Conservation (phyloP, 2,329 filamentous ascomycete species). For the Fusarium circinatum region DNA sequence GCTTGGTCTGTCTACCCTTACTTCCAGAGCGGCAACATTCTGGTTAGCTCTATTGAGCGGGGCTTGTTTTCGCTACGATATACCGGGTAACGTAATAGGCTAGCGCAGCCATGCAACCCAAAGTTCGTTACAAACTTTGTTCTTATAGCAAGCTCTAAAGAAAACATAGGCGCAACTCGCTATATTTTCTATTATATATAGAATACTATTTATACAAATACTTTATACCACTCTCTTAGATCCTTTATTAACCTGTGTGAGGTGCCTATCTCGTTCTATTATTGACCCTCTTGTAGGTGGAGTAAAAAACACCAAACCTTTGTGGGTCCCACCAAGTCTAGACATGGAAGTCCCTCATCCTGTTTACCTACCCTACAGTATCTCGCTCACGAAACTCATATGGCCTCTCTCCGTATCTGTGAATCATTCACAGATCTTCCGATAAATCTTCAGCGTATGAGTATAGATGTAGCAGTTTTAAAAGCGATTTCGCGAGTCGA, state of each 20-base stretch:
- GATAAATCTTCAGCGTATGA: too few relatives aligned
- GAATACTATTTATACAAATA: background rate
- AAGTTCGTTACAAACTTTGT: too few relatives aligned
- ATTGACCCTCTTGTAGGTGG: too few relatives aligned
- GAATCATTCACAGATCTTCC: too few relatives aligned
- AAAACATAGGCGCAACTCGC: too few relatives aligned
- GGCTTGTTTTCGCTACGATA: conserved; percentile 1
- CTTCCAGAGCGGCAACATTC: conserved; percentile 57
- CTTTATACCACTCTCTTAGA: fast-evolving
- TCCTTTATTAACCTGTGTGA: fast-evolving
- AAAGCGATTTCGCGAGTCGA: too few relatives aligned
- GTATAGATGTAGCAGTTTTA: too few relatives aligned
- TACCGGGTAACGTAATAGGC: background rate
- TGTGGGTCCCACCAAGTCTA: background rate
- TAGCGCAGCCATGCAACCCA: too few relatives aligned
- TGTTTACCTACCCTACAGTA: background rate
- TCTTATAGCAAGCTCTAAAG: too few relatives aligned
- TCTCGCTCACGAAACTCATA: too few relatives aligned
- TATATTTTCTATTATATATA: background rate
- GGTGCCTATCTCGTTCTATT: background rate
- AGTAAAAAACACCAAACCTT: background rate
- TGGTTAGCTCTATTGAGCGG: conserved; percentile 61
- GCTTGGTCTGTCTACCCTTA: conserved; percentile 60
- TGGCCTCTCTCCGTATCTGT: too few relatives aligned
- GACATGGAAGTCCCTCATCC: background rate